Evolutionary conservation across 441 rosid species (phyloP), one percentile per base, ranked within the genome.

Genomic region (Adansonia gregorii): DNA sequence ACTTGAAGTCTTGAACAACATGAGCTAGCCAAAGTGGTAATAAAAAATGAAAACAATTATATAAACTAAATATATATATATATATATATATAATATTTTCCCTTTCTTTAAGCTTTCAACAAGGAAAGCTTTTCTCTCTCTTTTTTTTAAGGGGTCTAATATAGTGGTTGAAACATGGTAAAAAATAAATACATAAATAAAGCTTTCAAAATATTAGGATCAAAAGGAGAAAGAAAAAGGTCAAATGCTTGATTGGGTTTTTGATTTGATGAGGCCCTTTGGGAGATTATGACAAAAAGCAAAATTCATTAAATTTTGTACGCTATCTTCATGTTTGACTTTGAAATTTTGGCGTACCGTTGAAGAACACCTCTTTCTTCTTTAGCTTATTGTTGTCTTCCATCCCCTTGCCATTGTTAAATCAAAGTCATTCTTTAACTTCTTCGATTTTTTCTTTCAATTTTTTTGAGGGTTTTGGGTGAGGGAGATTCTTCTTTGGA

Each of bases 281-380:
- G 56, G 56, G 19, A 17, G 56, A 1, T 15, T 52, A 15, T 52
- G 17, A 52, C 56, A 46, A 46, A 27, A 27, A 27, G 70, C 52
- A 39, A 74, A 51, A 56, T 60, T 27, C 72, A 11, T 60, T 59
- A 6, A 35, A 6, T 48, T 31, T 60, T 55, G 3, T 11, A 54
- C 63, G 72, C 65, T 67, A 70, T 74, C 77, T 74, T 72, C 46
- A 11, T 61, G 54, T 74, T 88, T 87, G 90, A 84, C 88, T 89
- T 88, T 83, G 84, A 70, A 79, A 27, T 27, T 27, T 78, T 82
- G 67, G 88, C 93, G 85, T 88, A 73, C 81, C 63, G 45, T 79
- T 82, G 78, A 87, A 81, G 87, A 80, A 71, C 85, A 12, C 80
- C 77, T 64, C 24, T 78, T 69, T 80, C 68, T 80, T 79, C 72